Base-by-base conservation (phyloP, 345 rosid genomes). In the Psidium guajava region DNA sequence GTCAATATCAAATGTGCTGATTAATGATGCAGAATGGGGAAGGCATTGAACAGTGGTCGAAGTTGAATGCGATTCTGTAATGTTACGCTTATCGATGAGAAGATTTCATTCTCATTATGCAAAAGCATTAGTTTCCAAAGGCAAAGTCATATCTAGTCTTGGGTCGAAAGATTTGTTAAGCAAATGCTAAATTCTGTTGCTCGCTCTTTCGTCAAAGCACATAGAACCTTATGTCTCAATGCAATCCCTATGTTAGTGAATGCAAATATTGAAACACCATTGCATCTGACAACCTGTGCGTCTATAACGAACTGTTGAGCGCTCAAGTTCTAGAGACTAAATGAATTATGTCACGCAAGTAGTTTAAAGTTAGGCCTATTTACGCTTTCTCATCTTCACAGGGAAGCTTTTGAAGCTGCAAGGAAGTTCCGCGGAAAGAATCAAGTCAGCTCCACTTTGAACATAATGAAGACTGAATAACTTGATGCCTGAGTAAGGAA, bases 381-480 rank as follows among this genome's bases (percentile, higher is more conserved):
- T 0, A 55, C 21, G 24, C 58, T 55, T 21, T 21, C 58, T 55
- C 25, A 55, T 54, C 58, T 55, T 21, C 8, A 55, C 25, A 55
- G 58, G 25, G 58, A 55, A 55, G 58, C 58, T 21, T 55, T 55
- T 55, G 58, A 55, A 55, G 25, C 25, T 55, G 97, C 95, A 85
- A 91, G 92, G 84, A 88, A 91, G 90, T 94, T 93, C 82, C 92
- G 92, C 32, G 90, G 94, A 50, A 89, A 87, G 40, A 90, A 87
- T 44, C 44, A 90, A 89, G 21, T 42, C 28, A 90, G 90, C 73
- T 85, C 91, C 58, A 89, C 64, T 58, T 24, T 56, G 6, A 56
- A 24, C 61, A 24, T 24, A 24, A 55, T 7, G 13, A 56, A 11
- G 61, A 56, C 6, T 1, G 61, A 56, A 56, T 27, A 56, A 27